Evolutionary conservation across 495 filamentous ascomycete species (phyloP), one percentile per base, ranked within the genome.

Genomic region (Hypomontagnella monticulosa): DNA sequence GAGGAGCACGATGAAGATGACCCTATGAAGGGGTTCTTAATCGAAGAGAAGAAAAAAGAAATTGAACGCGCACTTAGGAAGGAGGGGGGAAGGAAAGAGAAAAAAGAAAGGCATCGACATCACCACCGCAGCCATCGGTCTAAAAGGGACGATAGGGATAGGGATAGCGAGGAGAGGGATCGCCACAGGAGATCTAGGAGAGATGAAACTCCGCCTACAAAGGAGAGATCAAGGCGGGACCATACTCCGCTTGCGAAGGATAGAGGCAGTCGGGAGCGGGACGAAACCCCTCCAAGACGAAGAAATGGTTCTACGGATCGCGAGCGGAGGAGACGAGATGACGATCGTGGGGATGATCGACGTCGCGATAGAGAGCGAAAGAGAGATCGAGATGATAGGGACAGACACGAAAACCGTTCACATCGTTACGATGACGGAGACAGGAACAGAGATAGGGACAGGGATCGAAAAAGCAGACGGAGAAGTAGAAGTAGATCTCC

Each of bases 11-110:
- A 97, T 65, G 93, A 97, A 18, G 95, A 97, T 68, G 94, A 99
- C 78, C 94, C 95, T 1, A 97, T 98, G 95, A 98, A 97, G 78
- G 86, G 87, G 50, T 96, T 91, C 72, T 75, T 97, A 48, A 84
- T 97, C 19, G 81, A 92, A 42, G 89, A 95, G 78, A 97, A 97
- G 84, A 91, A 89, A 71, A 90, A 93, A 64, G 92, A 97, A 74
- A 86, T 96, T 33, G 85, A 88, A 33, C 82, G 79, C 48, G 93
- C 92, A 0, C 70, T 91, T 66, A 81, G 83, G 62, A 85, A 77
- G 63, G 76, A 83, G 54, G 79, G 81, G 58, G 79, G 49, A 43
- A 69, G 71, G 43, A 71, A 44, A 23, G 77, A 78, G 51, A 75
- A 66, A 63, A 77, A 73, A 64, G 74, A 81, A 34, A 83, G 83